A percentile compares a stretch with the other conserved stretches of the same genome.
Conservation (phyloP, 345 rosid genomes). For the Acer negundo region DNA sequence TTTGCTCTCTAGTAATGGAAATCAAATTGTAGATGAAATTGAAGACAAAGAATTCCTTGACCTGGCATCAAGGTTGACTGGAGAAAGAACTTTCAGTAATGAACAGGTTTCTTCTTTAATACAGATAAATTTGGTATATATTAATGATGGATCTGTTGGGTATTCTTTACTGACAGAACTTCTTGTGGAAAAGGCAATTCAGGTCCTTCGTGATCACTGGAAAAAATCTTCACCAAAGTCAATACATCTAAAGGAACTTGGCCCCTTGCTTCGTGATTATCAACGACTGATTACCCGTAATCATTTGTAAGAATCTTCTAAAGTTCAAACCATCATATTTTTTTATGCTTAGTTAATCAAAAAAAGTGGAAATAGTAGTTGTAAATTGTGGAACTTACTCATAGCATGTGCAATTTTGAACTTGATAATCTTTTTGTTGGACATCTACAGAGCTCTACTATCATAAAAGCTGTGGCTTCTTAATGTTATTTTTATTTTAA, state of each 20-base stretch:
- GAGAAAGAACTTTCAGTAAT: constrained; percentile 39
- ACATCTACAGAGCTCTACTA: background rate
- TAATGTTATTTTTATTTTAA: constrained; percentile 7
- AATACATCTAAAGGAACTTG: constrained; percentile 70
- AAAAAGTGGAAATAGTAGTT: background rate
- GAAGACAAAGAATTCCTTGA: constrained; percentile 81
- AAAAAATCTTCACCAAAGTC: constrained; percentile 52
- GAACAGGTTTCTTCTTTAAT: constrained; percentile 46
- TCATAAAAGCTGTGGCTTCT: background rate
- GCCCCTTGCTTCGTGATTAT: constrained; percentile 87
- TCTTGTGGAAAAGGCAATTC: constrained; percentile 43
- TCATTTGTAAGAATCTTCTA: constrained; percentile 51
- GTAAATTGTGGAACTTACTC: background rate
- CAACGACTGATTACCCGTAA: constrained; percentile 62
- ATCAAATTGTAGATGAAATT: constrained; percentile 57
- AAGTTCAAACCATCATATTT: background rate
- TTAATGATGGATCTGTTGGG: constrained; percentile 19
- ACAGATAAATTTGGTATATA: constrained; percentile 29
- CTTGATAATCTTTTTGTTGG: background rate
- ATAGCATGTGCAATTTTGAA: background rate
- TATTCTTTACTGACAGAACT: constrained; percentile 23
- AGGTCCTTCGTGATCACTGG: constrained; percentile 85
- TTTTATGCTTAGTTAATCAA: background rate
- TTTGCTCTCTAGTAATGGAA: constrained; percentile 38
- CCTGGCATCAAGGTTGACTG: constrained; percentile 56